Evolutionary conservation across 106 monocot genomes (phyloP), one percentile per base, ranked within the genome.

Genomic region (Dendrobium catenatum): DNA sequence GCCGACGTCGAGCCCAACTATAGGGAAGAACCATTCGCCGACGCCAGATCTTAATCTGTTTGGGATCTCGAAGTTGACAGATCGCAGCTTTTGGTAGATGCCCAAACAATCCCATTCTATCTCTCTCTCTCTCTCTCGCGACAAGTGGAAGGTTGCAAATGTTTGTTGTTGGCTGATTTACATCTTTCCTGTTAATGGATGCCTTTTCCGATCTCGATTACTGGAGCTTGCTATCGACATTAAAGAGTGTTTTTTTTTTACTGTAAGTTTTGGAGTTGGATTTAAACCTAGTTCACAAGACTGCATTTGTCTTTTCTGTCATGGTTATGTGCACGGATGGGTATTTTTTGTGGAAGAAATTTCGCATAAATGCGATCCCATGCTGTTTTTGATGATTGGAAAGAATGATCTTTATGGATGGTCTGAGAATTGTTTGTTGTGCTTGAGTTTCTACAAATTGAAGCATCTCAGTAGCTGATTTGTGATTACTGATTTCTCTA

Each of bases 11-110:
- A 74, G 16, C 7, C 15, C 74, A 19, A 15, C 13, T 70, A 42
- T 41, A 18, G 19, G 43, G 74, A 74, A 43, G 16, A 74, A 43
- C 17, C 43, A 13, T 10, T 4, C 43, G 1, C 43, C 74, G 43
- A 43, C 41, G 19, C 1, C 74, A 29, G 74, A 74, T 74, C 76
- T 41, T 41, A 27, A 76, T n/a, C 47, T 42, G 47, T 16, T 49
- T 76, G 49, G 9, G n/a, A 26, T 24, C 48, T 20, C 0, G 76
- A 27, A 76, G 48, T 5, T 11, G 49, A n/a, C 74, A 74, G 48
- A 22, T 76, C 48, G 26, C 44, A 76, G 48, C 46, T 76, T 48
- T 29, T 48, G 76, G 76, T 76, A 76, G 76, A 24, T 74, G 10
- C 17, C 42, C 74, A 74, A 43, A 26, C 43, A 19, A n/a, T 76